These are phyloP conservation scores for Starmerella stigmatis DNA, from an alignment of 805 yeast genomes.

Conservation along the genomic window DNA sequence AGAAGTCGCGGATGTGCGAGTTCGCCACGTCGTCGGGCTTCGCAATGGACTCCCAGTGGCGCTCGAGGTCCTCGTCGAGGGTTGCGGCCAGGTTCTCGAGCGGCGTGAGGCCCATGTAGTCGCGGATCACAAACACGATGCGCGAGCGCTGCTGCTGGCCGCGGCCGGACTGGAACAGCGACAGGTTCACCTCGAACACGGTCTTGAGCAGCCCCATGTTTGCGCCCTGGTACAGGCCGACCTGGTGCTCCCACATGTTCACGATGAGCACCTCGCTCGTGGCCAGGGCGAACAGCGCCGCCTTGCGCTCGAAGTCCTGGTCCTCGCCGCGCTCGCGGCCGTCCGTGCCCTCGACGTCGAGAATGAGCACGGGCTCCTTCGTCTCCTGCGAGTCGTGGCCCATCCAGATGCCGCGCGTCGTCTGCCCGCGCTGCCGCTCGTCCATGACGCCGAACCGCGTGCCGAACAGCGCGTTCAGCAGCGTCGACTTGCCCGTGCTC, in stretches of 20 bases:
- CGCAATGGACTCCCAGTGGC: slow-evolving; percentile 66
- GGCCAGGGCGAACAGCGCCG: slow-evolving; percentile 87
- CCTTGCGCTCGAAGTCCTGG: slow-evolving; percentile 94
- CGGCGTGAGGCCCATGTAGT: slow-evolving; percentile 82
- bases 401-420: slow-evolving; percentile 78
- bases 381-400: slow-evolving; percentile 38
- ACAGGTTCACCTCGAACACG: slow-evolving; percentile 87
- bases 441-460: slow-evolving; percentile 91
- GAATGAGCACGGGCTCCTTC: slow-evolving; percentile 35
- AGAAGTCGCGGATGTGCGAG: slow-evolving; percentile 58
- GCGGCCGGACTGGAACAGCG: slow-evolving; percentile 61
- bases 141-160: slow-evolving; percentile 24
- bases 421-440: slow-evolving; percentile 70
- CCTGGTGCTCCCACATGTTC: slow-evolving; percentile 94
- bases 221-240: slow-evolving; percentile 95
- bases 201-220: slow-evolving; percentile 92
- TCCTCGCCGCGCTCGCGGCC: slow-evolving; percentile 97
- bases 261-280: slow-evolving; percentile 84
- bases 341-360: slow-evolving; percentile 99
- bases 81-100: slow-evolving; percentile 58
- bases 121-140: slow-evolving; percentile 76
- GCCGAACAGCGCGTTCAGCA: slow-evolving; percentile 73
- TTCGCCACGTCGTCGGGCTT: slow-evolving; percentile 59
- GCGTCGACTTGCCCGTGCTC: slow-evolving; percentile 90
- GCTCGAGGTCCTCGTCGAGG: slow-evolving; percentile 55